Percentiles rank a stretch among this genome's conserved stretches.
phyloP scores from a whole-genome alignment of 257 asterid species.

The Scutellaria barbata region DNA sequence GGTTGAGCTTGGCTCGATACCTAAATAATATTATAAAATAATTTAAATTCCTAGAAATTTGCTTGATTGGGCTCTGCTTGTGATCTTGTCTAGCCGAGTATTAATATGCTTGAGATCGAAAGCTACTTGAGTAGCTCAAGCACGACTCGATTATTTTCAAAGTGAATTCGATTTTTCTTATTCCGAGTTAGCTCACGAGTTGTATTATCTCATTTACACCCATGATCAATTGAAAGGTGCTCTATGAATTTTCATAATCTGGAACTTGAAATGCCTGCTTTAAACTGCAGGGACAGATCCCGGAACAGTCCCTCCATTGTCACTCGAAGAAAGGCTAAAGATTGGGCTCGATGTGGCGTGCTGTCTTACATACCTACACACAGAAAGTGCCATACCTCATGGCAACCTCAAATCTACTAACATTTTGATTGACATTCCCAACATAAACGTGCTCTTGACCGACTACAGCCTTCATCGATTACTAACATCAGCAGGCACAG shows the following conservation, averaged over 20 bases:
- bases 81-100: too few relatives aligned
- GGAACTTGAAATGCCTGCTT: conserved; percentile 13
- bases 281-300: conserved; percentile 56
- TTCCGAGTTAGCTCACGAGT: too few relatives aligned
- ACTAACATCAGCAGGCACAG: conserved; percentile 77
- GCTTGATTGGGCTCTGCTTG: too few relatives aligned
- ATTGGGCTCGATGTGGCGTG: conserved; percentile 67
- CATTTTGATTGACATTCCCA: conserved; percentile 59
- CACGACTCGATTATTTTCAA: too few relatives aligned
- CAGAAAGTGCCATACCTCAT: conserved; percentile 86
- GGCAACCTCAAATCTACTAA: conserved; percentile 90
- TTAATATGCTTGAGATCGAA: not conserved
- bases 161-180: not conserved
- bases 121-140: not conserved
- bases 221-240: too few relatives aligned
- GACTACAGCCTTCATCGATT: conserved; percentile 86
- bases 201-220: too few relatives aligned
- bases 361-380: conserved; percentile 75
- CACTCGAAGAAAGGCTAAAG: conserved; percentile 62
- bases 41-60: too few relatives aligned
- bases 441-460: conserved; percentile 57
- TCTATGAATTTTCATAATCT: not conserved
- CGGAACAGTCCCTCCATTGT: conserved; percentile 54
- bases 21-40: too few relatives aligned
- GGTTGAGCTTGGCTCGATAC: too few relatives aligned